Conservation (phyloP, 2,329 filamentous ascomycete genomes). For the Colletotrichum gloeosporioides region DNA sequence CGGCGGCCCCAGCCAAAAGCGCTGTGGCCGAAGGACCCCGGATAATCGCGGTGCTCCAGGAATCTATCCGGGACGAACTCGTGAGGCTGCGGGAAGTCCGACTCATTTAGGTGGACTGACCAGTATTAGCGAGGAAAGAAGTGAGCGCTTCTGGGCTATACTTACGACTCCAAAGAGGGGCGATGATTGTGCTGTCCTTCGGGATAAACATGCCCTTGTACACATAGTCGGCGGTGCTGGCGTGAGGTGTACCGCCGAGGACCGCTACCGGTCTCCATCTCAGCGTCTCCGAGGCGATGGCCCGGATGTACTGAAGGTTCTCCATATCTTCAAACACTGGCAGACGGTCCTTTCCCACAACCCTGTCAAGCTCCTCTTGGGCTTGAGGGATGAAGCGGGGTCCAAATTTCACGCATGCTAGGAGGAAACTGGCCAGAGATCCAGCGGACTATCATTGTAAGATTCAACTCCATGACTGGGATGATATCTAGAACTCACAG, state of each 20-base stretch:
- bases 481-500: conserved; percentile 29
- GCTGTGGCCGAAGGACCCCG: conserved; percentile 41
- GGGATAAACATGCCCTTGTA: conserved; percentile 51
- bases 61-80: conserved; percentile 43
- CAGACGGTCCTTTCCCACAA: conserved; percentile 39
- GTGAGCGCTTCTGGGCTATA: background rate
- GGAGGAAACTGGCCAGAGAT: conserved; percentile 53
- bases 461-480: background rate
- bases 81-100: conserved; percentile 44
- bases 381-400: conserved; percentile 50
- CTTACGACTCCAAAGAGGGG: conserved; percentile 48
- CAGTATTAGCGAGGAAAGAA: background rate
- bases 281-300: conserved; percentile 43
- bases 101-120: conserved; percentile 44
- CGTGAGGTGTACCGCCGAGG: conserved; percentile 49
- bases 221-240: conserved; percentile 45
- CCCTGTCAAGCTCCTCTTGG: conserved; percentile 43
- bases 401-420: conserved; percentile 57
- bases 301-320: conserved; percentile 37
- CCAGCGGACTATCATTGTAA: conserved; percentile 43
- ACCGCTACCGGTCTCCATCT: conserved; percentile 46
- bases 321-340: conserved; percentile 42
- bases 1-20: conserved; percentile 48
- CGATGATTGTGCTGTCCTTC: conserved; percentile 34
- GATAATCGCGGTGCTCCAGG: conserved; percentile 37